These are phyloP conservation scores for Ophiobolus disseminans DNA, from an alignment of 2,329 filamentous ascomycete species.

Conservation along the genomic window DNA sequence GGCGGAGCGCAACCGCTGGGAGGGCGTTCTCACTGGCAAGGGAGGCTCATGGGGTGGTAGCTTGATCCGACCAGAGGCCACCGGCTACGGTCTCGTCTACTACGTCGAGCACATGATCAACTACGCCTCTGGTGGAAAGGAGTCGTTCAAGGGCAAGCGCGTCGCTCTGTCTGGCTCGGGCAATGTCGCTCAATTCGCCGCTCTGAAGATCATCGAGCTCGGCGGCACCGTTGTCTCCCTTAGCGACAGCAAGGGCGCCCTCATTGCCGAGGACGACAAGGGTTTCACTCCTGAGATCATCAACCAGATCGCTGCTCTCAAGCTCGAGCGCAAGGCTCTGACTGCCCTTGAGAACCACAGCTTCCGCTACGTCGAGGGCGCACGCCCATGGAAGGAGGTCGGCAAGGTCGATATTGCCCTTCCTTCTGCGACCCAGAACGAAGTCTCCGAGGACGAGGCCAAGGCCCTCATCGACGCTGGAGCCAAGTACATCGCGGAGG, in stretches of 20 bases:
- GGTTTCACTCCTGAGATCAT: conserved; percentile 83
- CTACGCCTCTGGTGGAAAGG: conserved; percentile 78
- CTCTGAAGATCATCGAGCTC: conserved; percentile 94
- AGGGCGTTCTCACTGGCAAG: conserved; percentile 96
- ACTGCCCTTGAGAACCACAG: conserved; percentile 72
- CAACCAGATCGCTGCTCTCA: conserved; percentile 79
- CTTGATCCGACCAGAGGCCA: conserved; percentile 95
- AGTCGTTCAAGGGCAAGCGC: conserved; percentile 86
- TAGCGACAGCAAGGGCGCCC: conserved; percentile 86
- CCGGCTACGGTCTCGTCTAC: conserved; percentile 95
- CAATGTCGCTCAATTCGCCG: conserved; percentile 97
- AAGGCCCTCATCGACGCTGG: conserved; percentile 78
- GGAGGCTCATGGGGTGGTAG: conserved; percentile 90
- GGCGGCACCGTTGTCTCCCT: conserved; percentile 91
- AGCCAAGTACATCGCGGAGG: conserved; percentile 88
- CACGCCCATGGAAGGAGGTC: conserved; percentile 89
- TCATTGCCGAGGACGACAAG: conserved; percentile 74
- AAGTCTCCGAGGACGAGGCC: conserved; percentile 91
- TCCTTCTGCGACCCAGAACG: conserved; percentile 95
- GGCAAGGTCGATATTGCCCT: conserved; percentile 90
- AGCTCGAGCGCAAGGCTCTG: conserved; percentile 84
- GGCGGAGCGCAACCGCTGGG: conserved; percentile 85
- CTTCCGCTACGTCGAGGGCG: conserved; percentile 87
- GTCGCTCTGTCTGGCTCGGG: conserved; percentile 96
- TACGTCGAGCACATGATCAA: conserved; percentile 63